Conservation (phyloP, 371 early-diverging fungal genomes). For the Mortierella sp. region DNA sequence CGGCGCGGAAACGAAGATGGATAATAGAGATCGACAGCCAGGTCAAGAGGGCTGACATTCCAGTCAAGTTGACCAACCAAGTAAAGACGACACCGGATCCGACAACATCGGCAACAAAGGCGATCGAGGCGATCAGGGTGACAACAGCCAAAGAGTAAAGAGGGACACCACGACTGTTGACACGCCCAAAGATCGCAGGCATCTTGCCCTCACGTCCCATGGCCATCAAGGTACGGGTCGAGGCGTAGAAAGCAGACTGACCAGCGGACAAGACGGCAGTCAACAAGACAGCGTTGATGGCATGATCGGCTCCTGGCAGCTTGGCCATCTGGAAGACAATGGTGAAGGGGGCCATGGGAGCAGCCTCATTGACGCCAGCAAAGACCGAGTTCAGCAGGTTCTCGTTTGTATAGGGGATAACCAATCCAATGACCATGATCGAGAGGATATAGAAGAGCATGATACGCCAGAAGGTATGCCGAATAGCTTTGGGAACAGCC, state of each 20-base stretch:
- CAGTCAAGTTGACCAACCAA: slow-evolving; percentile 79
- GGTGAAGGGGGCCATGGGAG: slow-evolving; percentile 79
- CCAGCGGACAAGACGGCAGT: slow-evolving; percentile 77
- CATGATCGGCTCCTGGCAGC: slow-evolving; percentile 72
- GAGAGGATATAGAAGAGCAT: slow-evolving; percentile 79
- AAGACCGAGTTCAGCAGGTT: slow-evolving; percentile 61
- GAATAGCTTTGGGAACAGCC: slow-evolving; percentile 80
- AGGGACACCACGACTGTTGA: slow-evolving; percentile 76
- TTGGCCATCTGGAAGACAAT: slow-evolving; percentile 78
- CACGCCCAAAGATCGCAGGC: slow-evolving; percentile 70
- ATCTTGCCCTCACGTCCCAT: slow-evolving; percentile 76
- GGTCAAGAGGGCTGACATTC: slow-evolving; percentile 81
- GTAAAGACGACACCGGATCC: slow-evolving; percentile 78
- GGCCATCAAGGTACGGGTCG: slow-evolving; percentile 74
- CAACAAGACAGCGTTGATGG: slow-evolving; percentile 85
- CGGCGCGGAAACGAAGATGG: slow-evolving; percentile 89
- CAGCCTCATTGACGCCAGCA: slow-evolving; percentile 48
- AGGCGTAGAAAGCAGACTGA: slow-evolving; percentile 82
- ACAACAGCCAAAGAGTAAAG: slow-evolving; percentile 70
- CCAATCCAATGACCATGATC: slow-evolving; percentile 76
- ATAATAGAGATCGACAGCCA: slow-evolving; percentile 86
- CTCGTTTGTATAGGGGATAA: slow-evolving; percentile 73
- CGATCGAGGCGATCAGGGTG: slow-evolving; percentile 68
- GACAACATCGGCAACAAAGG: slow-evolving; percentile 70
- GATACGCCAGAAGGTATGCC: slow-evolving; percentile 79